These are phyloP conservation scores for Puya raimondii DNA, from an alignment of 176 grass and related monocot genomes.

Conservation along the genomic window DNA sequence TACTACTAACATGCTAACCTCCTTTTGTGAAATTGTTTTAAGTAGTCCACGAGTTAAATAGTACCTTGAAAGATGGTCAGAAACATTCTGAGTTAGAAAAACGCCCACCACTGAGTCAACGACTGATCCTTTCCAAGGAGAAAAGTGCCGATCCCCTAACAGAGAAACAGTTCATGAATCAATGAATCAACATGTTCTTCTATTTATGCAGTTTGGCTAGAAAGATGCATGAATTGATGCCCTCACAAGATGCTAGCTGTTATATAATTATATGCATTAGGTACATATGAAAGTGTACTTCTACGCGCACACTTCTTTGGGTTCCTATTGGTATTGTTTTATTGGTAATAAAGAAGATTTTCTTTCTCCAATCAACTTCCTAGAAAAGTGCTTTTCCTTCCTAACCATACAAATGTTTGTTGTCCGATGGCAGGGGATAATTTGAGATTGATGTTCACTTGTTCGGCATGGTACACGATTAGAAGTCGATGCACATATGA, in stretches of 20 bases:
- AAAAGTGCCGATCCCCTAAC: constrained; percentile 64
- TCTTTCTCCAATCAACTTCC: background rate
- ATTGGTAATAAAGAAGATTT: background rate
- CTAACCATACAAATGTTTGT: too few relatives aligned
- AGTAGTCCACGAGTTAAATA: constrained; percentile 1
- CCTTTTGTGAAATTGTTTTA: background rate
- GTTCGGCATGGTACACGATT: too few relatives aligned
- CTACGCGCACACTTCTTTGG: background rate
- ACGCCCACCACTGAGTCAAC: constrained; percentile 72
- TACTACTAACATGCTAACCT: background rate
- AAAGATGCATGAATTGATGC: background rate
- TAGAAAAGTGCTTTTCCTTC: background rate
- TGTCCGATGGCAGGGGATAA: too few relatives aligned
- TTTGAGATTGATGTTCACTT: too few relatives aligned
- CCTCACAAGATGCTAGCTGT: background rate
- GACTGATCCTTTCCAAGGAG: constrained; percentile 83
- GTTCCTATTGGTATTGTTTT: background rate
- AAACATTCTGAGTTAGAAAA: constrained; percentile 81
- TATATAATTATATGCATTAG: background rate
- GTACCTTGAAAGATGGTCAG: constrained; percentile 80
- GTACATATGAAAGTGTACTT: background rate
- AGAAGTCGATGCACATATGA: too few relatives aligned
- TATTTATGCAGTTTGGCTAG: background rate
- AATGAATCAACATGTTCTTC: background rate
- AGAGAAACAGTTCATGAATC: constrained; percentile 12